phyloP scores from a whole-genome alignment of 2,329 filamentous ascomycete species.

The Phyllosticta ampelicida region DNA sequence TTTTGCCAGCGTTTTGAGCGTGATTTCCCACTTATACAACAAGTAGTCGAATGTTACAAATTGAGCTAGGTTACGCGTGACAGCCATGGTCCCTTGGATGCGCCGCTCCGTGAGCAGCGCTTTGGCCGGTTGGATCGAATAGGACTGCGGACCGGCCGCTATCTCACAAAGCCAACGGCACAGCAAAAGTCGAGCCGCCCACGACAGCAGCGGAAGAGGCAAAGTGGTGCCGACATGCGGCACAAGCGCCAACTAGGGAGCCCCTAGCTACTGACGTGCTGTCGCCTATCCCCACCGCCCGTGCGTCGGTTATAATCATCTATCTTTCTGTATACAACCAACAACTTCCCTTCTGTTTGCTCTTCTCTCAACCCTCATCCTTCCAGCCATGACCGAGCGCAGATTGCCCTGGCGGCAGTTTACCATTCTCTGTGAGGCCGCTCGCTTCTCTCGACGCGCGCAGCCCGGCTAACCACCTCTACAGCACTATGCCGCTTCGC shows the following conservation, averaged over 20 bases:
- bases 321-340: background rate
- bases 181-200: background rate
- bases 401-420: slow-evolving; percentile 30
- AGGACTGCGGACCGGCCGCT: background rate
- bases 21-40: background rate
- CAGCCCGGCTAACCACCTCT: background rate
- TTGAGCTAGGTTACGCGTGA: background rate
- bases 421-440: slow-evolving; percentile 25
- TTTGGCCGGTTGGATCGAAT: background rate
- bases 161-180: background rate
- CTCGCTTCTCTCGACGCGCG: background rate
- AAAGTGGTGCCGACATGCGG: background rate
- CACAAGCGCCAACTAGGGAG: background rate
- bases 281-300: background rate
- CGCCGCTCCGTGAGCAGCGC: background rate
- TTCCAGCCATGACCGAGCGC: slow-evolving; percentile 23
- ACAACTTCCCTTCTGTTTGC: background rate
- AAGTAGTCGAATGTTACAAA: background rate
- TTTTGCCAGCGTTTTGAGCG: background rate
- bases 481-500: slow-evolving; percentile 83
- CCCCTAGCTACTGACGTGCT: background rate
- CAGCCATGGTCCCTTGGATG: background rate
- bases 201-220: background rate
- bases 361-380: background rate
- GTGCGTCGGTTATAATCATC: background rate